Conservation (phyloP, 345 rosid genomes). For the Lumnitzera littorea region DNA sequence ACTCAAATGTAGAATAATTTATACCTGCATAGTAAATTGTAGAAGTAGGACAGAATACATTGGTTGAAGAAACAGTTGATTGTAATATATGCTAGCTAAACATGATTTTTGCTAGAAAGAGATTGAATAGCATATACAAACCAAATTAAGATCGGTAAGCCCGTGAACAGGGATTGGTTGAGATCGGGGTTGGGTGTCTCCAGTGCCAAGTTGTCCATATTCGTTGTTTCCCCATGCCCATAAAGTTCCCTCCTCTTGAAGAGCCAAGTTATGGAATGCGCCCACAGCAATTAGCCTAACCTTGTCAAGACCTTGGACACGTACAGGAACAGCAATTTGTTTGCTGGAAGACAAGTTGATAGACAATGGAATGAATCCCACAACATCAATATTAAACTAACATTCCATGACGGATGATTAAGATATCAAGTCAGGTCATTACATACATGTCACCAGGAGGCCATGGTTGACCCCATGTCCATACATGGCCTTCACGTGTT, state of each 20-base stretch:
- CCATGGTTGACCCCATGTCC: slow-evolving; percentile 99
- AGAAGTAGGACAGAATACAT: too few relatives aligned
- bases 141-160: slow-evolving; percentile 75
- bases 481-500: slow-evolving; percentile 81
- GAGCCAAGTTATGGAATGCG: slow-evolving; percentile 97
- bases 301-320: slow-evolving; percentile 95
- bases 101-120: not conserved
- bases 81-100: too few relatives aligned
- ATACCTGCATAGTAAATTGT: too few relatives aligned
- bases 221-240: slow-evolving; percentile 99
- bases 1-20: too few relatives aligned
- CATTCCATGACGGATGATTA: slow-evolving; percentile 1
- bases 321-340: slow-evolving; percentile 92
- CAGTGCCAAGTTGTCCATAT: slow-evolving; percentile 99
- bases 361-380: not conserved
- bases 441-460: slow-evolving; percentile 99
- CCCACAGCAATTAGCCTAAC: slow-evolving; percentile 90
- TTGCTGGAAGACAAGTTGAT: slow-evolving; percentile 42
- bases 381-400: not conserved
- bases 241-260: slow-evolving; percentile 82
- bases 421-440: slow-evolving; percentile 5
- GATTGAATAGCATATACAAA: slow-evolving; percentile 25
- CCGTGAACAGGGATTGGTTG: slow-evolving; percentile 90
- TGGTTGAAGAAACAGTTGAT: too few relatives aligned
- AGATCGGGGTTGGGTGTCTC: slow-evolving; percentile 99